A percentile compares a stretch with the other conserved stretches of the same genome.
Evolutionary conservation across 768 basidiomycete genomes (phyloP).

Genomic region (Collybiopsis luxurians): DNA sequence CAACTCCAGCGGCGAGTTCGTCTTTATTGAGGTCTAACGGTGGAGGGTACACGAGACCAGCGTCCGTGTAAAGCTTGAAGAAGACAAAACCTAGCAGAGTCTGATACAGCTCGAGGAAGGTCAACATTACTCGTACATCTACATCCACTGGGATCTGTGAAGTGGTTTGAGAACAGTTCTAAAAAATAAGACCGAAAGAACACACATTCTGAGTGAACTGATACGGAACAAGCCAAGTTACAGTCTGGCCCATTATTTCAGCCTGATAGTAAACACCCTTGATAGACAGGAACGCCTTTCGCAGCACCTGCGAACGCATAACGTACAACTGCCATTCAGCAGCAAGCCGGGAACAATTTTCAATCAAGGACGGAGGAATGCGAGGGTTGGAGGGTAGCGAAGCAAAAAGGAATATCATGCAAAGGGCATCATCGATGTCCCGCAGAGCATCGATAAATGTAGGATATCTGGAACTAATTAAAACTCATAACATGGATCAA

Average conservation of each 20-base stretch:
- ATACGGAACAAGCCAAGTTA: conserved; percentile 97
- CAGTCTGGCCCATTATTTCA: conserved; percentile 86
- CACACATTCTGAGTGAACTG: conserved; percentile 93
- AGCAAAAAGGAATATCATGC: conserved; percentile 92
- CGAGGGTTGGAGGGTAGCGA: conserved; percentile 84
- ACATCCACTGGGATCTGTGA: conserved; percentile 88
- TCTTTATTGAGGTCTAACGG: conserved; percentile 81
- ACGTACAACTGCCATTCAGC: conserved; percentile 98
- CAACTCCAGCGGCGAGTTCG: conserved; percentile 83
- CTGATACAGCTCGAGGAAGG: conserved; percentile 97
- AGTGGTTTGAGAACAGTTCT: conserved; percentile 6
- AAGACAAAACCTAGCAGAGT: conserved; percentile 93
- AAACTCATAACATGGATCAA: conserved; percentile 1
- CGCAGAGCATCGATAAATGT: conserved; percentile 94
- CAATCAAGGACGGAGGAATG: conserved; percentile 77
- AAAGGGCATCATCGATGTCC: conserved; percentile 96
- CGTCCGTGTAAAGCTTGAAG: conserved; percentile 98
- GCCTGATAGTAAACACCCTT: conserved; percentile 99
- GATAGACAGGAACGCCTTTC: conserved; percentile 93
- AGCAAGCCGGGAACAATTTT: conserved; percentile 86
- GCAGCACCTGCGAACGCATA: conserved; percentile 80
- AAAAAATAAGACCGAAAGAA: conserved; percentile 9
- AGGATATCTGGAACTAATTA: conserved; percentile 68
- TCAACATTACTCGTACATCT: conserved; percentile 96
- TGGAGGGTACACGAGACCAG: conserved; percentile 92